A percentile compares a stretch with the other conserved stretches of the same genome.
Evolutionary conservation across 2,329 filamentous ascomycete species (phyloP).

Genomic region (Fonsecaea monophora): DNA sequence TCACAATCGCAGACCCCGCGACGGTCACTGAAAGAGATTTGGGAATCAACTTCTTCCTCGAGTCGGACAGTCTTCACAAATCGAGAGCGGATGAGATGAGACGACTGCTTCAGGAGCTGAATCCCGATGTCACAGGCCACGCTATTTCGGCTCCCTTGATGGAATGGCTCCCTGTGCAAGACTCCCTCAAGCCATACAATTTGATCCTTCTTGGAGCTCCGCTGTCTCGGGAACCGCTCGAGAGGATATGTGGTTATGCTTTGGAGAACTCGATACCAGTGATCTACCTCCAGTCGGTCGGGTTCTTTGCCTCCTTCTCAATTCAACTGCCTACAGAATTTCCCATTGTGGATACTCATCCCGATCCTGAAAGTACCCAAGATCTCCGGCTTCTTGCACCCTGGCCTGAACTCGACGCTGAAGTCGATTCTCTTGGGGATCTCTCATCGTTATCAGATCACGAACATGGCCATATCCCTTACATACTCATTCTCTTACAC

Average conservation of each 20-base stretch:
- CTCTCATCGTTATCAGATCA: constrained; percentile 75
- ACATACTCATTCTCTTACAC: constrained; percentile 80
- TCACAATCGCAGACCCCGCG: constrained; percentile 85
- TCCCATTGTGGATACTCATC: constrained; percentile 94
- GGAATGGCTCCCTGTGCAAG: constrained; percentile 47
- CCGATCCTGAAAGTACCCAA: constrained; percentile 80
- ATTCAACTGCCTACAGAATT: constrained; percentile 78
- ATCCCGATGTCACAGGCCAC: constrained; percentile 85
- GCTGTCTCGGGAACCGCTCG: constrained; percentile 60
- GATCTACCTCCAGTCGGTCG: constrained; percentile 84
- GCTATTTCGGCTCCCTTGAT: constrained; percentile 60
- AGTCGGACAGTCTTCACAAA: constrained; percentile 76
- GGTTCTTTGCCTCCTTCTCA: constrained; percentile 91
- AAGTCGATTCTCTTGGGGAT: constrained; percentile 68
- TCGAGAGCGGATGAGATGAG: constrained; percentile 79
- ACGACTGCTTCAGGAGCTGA: constrained; percentile 81
- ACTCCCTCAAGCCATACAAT: constrained; percentile 59
- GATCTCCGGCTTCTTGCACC: constrained; percentile 84
- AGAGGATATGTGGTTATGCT: constrained; percentile 58
- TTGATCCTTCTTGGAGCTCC: constrained; percentile 68
- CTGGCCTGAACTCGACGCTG: constrained; percentile 80
- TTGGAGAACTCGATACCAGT: constrained; percentile 70
- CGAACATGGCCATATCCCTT: constrained; percentile 90
- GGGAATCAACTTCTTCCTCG: constrained; percentile 96
- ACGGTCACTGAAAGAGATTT: constrained; percentile 81